A percentile compares a stretch with the other conserved stretches of the same genome.
Evolutionary conservation across 2,329 filamentous ascomycete genomes (phyloP).

Genomic region (Escovopsis sp.): DNA sequence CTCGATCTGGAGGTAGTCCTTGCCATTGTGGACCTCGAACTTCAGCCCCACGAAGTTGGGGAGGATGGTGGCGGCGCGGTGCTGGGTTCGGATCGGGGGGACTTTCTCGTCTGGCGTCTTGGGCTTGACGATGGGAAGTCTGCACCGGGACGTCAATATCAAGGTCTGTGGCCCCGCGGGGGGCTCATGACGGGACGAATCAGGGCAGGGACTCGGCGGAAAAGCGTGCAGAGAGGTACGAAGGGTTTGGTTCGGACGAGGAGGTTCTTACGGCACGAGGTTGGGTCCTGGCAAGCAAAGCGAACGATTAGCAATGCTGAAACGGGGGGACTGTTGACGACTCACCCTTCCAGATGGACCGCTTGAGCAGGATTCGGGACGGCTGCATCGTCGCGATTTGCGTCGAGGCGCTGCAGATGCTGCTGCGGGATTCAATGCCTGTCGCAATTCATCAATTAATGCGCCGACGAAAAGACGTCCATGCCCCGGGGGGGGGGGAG

Average conservation of each 20-base stretch:
- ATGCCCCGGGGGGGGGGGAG: no score
- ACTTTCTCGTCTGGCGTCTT: constrained; percentile 46
- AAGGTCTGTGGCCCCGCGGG: not conserved
- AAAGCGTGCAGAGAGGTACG: not conserved
- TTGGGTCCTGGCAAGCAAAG: constrained; percentile 27
- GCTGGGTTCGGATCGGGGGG: constrained; percentile 70
- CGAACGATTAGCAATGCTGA: constrained; percentile 8
- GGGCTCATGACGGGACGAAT: constrained; percentile 3
- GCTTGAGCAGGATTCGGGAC: constrained; percentile 52
- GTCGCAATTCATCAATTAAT: not conserved
- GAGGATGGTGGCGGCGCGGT: constrained; percentile 75
- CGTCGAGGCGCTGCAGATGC: not conserved
- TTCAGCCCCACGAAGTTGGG: constrained; percentile 82
- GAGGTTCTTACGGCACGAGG: constrained; percentile 36
- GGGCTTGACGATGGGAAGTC: constrained; percentile 48
- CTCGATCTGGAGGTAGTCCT: constrained; percentile 64
- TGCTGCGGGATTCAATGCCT: not conserved
- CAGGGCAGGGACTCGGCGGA: not conserved
- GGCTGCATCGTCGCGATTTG: constrained; percentile 42
- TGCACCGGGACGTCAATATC: constrained; percentile 13
- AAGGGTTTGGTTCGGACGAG: not conserved
- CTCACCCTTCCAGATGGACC: constrained; percentile 81
- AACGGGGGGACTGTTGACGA: not conserved
- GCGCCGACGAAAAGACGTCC: not conserved
- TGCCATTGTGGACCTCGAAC: constrained; percentile 88